phyloP scores from a whole-genome alignment of 202 grass and related monocot species.

The Eragrostis tef region DNA sequence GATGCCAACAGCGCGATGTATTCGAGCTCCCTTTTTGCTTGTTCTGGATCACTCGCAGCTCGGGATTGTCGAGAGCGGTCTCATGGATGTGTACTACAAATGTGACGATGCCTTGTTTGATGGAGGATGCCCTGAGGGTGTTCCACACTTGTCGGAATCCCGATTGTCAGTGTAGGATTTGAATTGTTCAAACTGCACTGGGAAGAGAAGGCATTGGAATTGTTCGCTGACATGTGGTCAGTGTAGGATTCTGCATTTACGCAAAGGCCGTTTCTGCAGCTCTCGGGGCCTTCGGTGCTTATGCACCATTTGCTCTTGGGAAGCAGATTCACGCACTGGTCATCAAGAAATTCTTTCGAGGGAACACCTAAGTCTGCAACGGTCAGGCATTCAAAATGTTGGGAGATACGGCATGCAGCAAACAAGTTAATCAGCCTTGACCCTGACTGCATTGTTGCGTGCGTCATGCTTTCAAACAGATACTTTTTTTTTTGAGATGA shows the following conservation, averaged over 20 bases:
- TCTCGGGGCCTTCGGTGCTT: constrained; percentile 72
- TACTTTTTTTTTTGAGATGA: no score
- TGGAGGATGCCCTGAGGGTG: constrained; percentile 63
- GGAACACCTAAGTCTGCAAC: no score
- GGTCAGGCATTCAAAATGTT: no score
- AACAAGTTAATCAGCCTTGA: no score
- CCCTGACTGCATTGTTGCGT: no score
- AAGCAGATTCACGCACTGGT: constrained; percentile 78
- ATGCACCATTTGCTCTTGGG: constrained; percentile 67
- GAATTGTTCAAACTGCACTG: constrained; percentile 73
- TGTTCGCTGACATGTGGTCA: constrained; percentile 65
- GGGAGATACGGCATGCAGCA: no score
- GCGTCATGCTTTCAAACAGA: no score
- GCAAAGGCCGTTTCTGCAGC: constrained; percentile 70
- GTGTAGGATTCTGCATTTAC: constrained; percentile 56
- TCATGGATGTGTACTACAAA: constrained; percentile 88
- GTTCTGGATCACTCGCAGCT: constrained; percentile 59
- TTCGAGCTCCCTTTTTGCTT: constrained; percentile 62
- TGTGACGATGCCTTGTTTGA: constrained; percentile 56
- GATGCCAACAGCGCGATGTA: constrained; percentile 69
- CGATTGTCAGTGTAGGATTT: constrained; percentile 63
- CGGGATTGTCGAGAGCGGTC: constrained; percentile 57
- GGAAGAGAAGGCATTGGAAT: constrained; percentile 59
- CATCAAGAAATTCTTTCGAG: constrained; percentile 62
- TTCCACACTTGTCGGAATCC: constrained; percentile 46